Percentiles rank a stretch among this genome's conserved stretches.
Evolutionary conservation across 139 green algal species (phyloP).

Genomic region (Closterium sp.): DNA sequence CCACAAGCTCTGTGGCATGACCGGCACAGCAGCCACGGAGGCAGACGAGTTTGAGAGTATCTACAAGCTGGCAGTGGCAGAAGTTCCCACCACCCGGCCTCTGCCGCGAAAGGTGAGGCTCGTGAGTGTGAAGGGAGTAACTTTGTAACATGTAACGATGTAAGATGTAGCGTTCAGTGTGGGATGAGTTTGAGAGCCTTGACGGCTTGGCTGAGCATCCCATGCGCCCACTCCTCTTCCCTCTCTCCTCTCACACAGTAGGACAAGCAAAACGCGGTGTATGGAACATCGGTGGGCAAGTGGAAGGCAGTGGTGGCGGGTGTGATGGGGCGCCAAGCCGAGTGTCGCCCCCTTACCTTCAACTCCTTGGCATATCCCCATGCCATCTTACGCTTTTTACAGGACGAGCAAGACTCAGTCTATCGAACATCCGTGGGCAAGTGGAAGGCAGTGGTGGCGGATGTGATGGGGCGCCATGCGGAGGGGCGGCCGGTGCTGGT

Average conservation of each 20-base stretch:
- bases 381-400: not conserved
- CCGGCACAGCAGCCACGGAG: conserved; percentile 88
- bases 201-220: too few species aligned
- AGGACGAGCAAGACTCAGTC: conserved; percentile 93
- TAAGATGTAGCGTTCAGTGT: too few species aligned
- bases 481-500: conserved; percentile 89
- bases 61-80: conserved; percentile 88
- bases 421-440: conserved; percentile 77
- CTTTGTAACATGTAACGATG: too few species aligned
- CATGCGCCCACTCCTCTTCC: too few species aligned
- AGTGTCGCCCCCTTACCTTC: conserved; percentile 65
- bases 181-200: too few species aligned
- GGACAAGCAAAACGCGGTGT: conserved; percentile 95
- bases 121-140: too few species aligned
- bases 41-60: conserved; percentile 89
- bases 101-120: conserved; percentile 41
- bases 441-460: conserved; percentile 72
- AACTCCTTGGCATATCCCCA: too few species aligned
- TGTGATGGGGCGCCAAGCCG: conserved; percentile 83
- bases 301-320: conserved; percentile 72
- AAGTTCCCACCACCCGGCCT: conserved; percentile 72
- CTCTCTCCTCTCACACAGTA: not conserved
- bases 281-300: conserved; percentile 73
- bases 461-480: conserved; percentile 85
- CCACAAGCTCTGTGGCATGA: conserved; percentile 66